Conservation (phyloP, 2,329 filamentous ascomycete species). For the Fusarium marasasianum region DNA sequence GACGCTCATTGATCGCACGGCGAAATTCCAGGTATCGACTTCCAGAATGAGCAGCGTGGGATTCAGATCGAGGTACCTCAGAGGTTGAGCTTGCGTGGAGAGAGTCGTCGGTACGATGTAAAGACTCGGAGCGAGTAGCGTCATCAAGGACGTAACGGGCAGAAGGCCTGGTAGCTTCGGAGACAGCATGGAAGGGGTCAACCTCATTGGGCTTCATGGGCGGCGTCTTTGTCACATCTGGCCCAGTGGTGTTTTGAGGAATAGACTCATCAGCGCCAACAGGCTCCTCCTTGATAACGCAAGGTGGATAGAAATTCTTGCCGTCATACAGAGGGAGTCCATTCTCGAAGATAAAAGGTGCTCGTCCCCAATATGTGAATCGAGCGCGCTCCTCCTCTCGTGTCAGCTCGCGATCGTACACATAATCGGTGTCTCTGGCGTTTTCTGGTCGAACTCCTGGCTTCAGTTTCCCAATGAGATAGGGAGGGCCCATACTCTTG, state of each 20-base stretch:
- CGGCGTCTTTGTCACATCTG: background rate
- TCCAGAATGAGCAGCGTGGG: constrained; percentile 37
- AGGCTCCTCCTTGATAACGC: constrained; percentile 55
- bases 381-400: constrained; percentile 68
- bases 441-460: constrained; percentile 53
- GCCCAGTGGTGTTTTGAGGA: background rate
- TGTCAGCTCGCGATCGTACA: constrained; percentile 66
- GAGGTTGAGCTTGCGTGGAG: constrained; percentile 32
- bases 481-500: constrained; percentile 50
- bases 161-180: constrained; percentile 8
- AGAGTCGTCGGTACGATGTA: constrained; percentile 38
- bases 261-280: background rate
- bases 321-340: constrained; percentile 72
- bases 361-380: constrained; percentile 68
- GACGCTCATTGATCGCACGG: constrained; percentile 23
- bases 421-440: constrained; percentile 58
- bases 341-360: constrained; percentile 58
- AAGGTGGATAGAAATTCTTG: constrained; percentile 70
- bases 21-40: constrained; percentile 44
- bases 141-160: constrained; percentile 39
- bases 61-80: constrained; percentile 36
- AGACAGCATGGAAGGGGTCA: constrained; percentile 32
- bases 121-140: constrained; percentile 48
- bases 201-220: constrained; percentile 3
- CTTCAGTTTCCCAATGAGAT: constrained; percentile 64